These are phyloP conservation scores for Talaromyces adpressus DNA, from an alignment of 495 filamentous ascomycete species.

Conservation along the genomic window DNA sequence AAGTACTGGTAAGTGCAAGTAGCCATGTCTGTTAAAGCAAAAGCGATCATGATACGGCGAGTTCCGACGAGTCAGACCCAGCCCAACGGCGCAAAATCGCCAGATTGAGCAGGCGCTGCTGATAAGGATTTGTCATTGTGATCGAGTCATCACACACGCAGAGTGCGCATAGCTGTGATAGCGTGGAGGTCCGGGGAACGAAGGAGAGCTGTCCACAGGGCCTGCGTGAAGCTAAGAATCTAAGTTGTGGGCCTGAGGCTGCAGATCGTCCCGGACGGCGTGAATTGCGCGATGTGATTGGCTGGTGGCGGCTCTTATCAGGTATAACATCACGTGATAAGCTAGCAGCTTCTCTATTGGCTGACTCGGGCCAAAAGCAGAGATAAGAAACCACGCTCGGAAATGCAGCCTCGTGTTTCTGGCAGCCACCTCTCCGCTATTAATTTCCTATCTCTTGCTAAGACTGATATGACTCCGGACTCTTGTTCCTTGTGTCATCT, in stretches of 20 bases:
- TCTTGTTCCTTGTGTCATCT: background rate
- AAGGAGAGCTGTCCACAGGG: background rate
- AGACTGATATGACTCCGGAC: background rate
- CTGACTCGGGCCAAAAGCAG: background rate
- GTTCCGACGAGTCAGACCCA: background rate
- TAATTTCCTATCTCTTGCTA: background rate
- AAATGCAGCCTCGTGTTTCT: background rate
- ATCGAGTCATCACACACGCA: background rate
- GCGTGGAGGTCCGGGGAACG: background rate
- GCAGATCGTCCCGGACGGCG: background rate
- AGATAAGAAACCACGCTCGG: background rate
- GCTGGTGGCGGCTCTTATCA: background rate
- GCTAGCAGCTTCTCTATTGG: background rate
- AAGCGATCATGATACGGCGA: background rate
- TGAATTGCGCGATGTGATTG: background rate
- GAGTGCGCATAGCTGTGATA: background rate
- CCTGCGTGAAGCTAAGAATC: background rate
- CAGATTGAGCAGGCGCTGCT: background rate
- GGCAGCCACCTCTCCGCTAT: background rate
- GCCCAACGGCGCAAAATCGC: background rate
- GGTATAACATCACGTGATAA: background rate
- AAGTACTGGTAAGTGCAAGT: background rate
- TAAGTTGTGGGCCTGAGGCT: background rate
- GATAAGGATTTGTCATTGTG: slow-evolving; percentile 3
- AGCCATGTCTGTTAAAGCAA: background rate